Base-by-base conservation (phyloP, 768 basidiomycete species). In the Hemileccinum impolitum region DNA sequence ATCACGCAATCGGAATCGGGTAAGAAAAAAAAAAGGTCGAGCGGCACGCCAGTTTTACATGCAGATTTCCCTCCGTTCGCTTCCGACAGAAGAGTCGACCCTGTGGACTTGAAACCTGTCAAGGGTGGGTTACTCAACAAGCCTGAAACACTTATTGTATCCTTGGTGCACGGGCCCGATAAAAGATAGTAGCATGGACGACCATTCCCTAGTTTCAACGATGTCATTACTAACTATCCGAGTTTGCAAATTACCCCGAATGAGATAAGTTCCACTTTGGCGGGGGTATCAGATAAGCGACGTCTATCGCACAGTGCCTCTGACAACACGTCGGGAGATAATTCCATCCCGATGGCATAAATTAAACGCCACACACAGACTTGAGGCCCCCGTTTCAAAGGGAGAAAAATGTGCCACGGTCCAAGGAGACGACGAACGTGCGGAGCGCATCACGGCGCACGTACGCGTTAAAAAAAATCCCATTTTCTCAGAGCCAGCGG, bases 231-330 rank as follows among this genome's bases (percentile, higher is more conserved):
- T 12, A 19, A 5, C 26, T 30, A 12, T 9, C 4, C 28, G 19
- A 25, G 35, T 57, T 55, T 57, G 44, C 47, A 57, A 57, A 56
- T 56, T 57, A 56, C 56, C 56, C 56, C 56, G 40, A 53, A 50
- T 31, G 44, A 19, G 36, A 37, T 28, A 25, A 25, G 35, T 37
- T 35, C 44, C 21, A 17, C 11, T 10, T 17, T n/a, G n/a, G 30
- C 21, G 46, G 46, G 46, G 17, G 21, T 13, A 13, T 11, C 34
- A 19, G 40, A 39, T 41, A 47, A 48, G 54, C 57, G 48, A 48
- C 34, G 45, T 41, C 46, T 35, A 32, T 39, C 23, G 44, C 23
- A 14, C 48, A 18, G 40, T 50, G 43, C 31, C 23, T 39, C 35
- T 45, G 52, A 32, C 51, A 17, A 52, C 46, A 15, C 34, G 43